phyloP scores from a whole-genome alignment of 352 stramenopile species.

The Phytophthora kernoviae region DNA sequence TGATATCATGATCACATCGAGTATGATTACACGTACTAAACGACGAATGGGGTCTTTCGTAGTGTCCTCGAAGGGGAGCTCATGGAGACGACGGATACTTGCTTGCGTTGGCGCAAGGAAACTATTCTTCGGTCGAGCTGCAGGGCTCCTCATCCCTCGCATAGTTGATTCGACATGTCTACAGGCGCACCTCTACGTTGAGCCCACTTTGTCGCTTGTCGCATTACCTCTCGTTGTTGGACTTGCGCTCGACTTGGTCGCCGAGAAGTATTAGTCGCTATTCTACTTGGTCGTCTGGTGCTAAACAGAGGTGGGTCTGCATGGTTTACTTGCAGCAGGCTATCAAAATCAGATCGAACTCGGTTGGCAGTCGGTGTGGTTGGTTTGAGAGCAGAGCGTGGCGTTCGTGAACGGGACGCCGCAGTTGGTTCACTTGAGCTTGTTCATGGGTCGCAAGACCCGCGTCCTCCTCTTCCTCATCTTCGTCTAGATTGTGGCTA shows the following conservation, averaged over 20 bases:
- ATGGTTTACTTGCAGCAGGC: conserved; percentile 32
- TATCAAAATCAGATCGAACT: conserved; percentile 48
- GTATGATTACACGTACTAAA: conserved; percentile 14
- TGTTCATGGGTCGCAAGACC: conserved; percentile 27
- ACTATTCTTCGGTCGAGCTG: conserved; percentile 44
- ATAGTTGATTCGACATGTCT: conserved; percentile 29
- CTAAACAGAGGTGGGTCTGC: conserved; percentile 25
- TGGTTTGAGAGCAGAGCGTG: conserved; percentile 13
- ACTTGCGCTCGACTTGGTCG: conserved; percentile 25
- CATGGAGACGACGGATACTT: conserved; percentile 57
- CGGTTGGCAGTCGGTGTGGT: conserved; percentile 12
- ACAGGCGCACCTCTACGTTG: conserved; percentile 28
- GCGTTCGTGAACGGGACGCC: conserved; percentile 10
- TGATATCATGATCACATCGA: not conserved
- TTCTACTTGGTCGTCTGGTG: conserved; percentile 22
- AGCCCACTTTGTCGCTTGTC: conserved; percentile 32
- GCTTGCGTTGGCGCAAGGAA: conserved; percentile 75
- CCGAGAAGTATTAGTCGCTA: conserved; percentile 8
- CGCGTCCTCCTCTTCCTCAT: conserved; percentile 21
- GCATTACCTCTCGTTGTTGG: conserved; percentile 33
- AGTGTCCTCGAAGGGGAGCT: conserved; percentile 26
- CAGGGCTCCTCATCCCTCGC: conserved; percentile 12
- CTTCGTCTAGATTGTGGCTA: conserved; percentile 18
- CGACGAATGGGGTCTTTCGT: conserved; percentile 55
- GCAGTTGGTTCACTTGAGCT: conserved; percentile 30